These are phyloP conservation scores for Penicillium thymicola DNA, from an alignment of 2,329 filamentous ascomycete genomes.

Conservation along the genomic window DNA sequence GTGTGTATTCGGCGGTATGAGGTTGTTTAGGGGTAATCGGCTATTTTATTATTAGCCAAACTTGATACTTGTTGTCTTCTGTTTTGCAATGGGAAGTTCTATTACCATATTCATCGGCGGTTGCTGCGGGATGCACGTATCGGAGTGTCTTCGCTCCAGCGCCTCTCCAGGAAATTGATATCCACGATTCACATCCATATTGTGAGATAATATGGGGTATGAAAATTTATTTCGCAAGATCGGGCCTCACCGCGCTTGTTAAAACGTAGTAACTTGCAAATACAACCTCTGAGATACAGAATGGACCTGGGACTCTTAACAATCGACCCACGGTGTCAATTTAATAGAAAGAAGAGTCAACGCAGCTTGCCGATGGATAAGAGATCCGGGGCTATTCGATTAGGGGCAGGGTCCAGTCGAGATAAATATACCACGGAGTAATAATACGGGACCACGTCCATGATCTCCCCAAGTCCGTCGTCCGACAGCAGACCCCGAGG, in stretches of 20 bases:
- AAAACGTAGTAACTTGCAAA: neutral
- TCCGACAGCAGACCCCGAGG: constrained; percentile 3
- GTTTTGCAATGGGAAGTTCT: too few species aligned
- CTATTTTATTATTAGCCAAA: constrained; percentile 10
- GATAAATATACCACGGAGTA: constrained; percentile 6
- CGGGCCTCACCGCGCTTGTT: neutral
- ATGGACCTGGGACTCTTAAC: neutral
- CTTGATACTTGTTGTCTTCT: neutral
- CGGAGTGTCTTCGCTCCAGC: constrained; percentile 22
- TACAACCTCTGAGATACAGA: neutral
- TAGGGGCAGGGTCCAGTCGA: neutral
- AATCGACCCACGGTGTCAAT: neutral
- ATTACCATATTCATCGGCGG: constrained; percentile 17
- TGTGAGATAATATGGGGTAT: neutral
- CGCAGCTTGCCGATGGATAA: constrained; percentile 11
- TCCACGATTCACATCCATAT: constrained; percentile 18
- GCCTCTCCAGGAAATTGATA: constrained; percentile 11
- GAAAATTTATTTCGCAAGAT: neutral
- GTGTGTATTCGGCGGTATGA: constrained; percentile 24
- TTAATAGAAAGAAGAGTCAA: neutral
- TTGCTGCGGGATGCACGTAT: constrained; percentile 16
- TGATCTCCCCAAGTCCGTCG: constrained; percentile 2
- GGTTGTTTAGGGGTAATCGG: constrained; percentile 19
- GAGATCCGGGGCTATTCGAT: constrained; percentile 6
- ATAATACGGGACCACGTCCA: neutral